These are phyloP conservation scores for Metschnikowia henanensis DNA, from an alignment of 805 yeast species.

Conservation along the genomic window DNA sequence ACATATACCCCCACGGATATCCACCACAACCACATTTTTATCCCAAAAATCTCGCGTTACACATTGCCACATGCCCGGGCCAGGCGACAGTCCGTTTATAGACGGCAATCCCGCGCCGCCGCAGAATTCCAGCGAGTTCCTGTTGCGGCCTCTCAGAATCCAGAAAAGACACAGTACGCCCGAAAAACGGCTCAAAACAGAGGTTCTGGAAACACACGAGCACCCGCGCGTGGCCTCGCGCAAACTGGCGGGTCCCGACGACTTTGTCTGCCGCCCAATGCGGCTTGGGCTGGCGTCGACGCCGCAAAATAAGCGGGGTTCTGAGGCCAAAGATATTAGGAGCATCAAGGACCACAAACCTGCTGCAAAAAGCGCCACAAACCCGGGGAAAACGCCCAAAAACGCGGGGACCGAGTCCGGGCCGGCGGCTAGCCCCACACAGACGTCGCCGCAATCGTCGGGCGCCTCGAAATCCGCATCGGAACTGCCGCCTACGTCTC, in stretches of 20 bases:
- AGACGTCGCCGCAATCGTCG: neutral
- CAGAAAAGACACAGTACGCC: constrained; percentile 10
- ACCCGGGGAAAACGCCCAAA: too few species aligned
- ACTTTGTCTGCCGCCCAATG: constrained; percentile 41
- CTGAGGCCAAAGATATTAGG: neutral
- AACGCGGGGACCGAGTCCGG: too few species aligned
- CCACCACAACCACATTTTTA: neutral
- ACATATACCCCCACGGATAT: too few species aligned
- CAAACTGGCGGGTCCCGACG: constrained; percentile 19
- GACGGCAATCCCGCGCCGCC: neutral
- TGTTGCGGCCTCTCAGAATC: constrained; percentile 18
- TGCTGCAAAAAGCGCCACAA: neutral
- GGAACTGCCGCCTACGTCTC: constrained; percentile 7
- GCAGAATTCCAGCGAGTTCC: constrained; percentile 8
- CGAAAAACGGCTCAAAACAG: neutral
- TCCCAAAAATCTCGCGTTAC: neutral
- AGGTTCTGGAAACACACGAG: neutral
- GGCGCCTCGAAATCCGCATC: neutral
- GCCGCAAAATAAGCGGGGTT: neutral
- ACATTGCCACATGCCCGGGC: constrained; percentile 1
- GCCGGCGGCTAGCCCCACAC: too few species aligned
- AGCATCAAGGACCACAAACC: too few species aligned
- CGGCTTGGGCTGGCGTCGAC: constrained; percentile 23
- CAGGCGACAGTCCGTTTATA: constrained; percentile 4
- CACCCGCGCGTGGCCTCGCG: neutral